Evolutionary conservation across 164 flowering plant genomes (phyloP).

Genomic region (Platanus orientalis): DNA sequence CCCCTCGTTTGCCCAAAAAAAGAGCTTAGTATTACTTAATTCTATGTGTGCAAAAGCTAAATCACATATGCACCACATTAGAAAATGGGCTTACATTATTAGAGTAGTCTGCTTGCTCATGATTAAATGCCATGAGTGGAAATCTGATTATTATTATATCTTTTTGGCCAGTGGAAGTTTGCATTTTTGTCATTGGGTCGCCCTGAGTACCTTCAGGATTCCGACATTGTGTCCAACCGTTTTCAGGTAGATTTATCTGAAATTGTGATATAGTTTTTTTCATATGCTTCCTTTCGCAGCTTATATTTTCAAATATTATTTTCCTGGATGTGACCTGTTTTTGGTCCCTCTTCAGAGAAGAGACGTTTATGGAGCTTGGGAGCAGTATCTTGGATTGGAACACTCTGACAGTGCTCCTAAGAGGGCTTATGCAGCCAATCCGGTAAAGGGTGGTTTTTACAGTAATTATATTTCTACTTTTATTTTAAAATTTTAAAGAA

Average conservation of each 20-base stretch:
- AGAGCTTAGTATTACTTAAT: no score
- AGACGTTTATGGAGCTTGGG: conserved; percentile 99
- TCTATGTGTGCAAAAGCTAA: no score
- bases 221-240: conserved; percentile 71
- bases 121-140: neutral
- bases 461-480: no score
- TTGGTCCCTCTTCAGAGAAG: conserved; percentile 45
- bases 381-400: conserved; percentile 94
- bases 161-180: conserved; percentile 75
- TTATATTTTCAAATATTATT: neutral
- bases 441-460: conserved; percentile 34
- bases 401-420: conserved; percentile 90
- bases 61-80: no score
- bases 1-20: no score
- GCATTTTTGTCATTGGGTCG: conserved; percentile 83
- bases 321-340: neutral
- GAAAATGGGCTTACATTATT: no score
- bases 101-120: neutral
- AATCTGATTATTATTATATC: neutral
- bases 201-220: conserved; percentile 81
- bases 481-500: neutral
- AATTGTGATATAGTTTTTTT: no score
- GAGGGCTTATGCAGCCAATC: conserved; percentile 76
- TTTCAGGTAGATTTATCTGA: conserved; percentile 54
- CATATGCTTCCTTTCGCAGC: no score